These are phyloP conservation scores for Saccharomycopsis fibuligera DNA, from an alignment of 805 yeast species.

Conservation along the genomic window DNA sequence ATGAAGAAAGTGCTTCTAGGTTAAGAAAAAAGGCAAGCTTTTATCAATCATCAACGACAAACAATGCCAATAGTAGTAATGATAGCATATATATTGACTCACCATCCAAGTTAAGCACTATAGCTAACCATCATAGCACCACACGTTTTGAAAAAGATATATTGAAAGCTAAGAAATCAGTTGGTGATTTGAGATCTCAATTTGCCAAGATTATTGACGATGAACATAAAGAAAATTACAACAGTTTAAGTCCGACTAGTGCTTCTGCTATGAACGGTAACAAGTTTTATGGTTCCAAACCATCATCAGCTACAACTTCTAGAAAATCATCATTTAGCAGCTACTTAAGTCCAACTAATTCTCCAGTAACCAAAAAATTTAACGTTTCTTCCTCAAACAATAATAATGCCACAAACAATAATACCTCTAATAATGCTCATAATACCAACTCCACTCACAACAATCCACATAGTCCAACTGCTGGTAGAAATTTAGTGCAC, in stretches of 20 bases:
- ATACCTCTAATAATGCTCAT: neutral
- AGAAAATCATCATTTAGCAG: slow-evolving; percentile 7
- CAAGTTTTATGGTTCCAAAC: neutral
- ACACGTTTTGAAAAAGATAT: slow-evolving; percentile 21
- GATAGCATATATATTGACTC: slow-evolving; percentile 3
- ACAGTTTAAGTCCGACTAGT: neutral
- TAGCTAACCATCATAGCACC: slow-evolving; percentile 19
- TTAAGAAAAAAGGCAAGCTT: slow-evolving; percentile 10
- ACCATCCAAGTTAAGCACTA: slow-evolving; percentile 9
- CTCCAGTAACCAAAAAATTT: slow-evolving; percentile 13
- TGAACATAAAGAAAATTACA: slow-evolving; percentile 8
- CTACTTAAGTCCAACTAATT: slow-evolving; percentile 6
- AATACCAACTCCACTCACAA: neutral
- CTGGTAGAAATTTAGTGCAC: neutral
- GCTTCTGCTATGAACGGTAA: neutral
- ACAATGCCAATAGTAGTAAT: slow-evolving; percentile 6
- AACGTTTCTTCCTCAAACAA: neutral
- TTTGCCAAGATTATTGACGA: slow-evolving; percentile 20
- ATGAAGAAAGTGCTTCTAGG: slow-evolving; percentile 7
- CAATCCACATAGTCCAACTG: neutral
- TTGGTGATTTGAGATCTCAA: slow-evolving; percentile 17
- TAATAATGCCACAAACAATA: neutral
- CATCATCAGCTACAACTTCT: slow-evolving; percentile 2
- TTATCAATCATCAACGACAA: neutral
- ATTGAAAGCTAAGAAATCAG: slow-evolving; percentile 19